Evolutionary conservation across 371 early-diverging fungal genomes (phyloP).

Genomic region (Blyttiomyces sp.): DNA sequence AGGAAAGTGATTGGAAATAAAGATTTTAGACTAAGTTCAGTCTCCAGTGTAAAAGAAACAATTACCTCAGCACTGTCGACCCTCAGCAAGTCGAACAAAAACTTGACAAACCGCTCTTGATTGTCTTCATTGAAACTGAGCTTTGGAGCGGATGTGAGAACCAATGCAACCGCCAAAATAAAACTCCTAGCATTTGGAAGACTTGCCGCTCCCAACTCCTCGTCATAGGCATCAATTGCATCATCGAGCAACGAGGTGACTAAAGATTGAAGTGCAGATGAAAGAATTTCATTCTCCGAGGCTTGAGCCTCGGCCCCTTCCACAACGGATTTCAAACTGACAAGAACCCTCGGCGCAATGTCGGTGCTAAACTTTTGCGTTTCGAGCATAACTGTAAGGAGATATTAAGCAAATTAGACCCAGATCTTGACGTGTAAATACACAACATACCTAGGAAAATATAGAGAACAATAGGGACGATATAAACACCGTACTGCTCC

Average conservation of each 20-base stretch:
- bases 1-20: neutral
- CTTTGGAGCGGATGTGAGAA: conserved; percentile 13
- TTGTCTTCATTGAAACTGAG: neutral
- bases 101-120: conserved; percentile 14
- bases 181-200: conserved; percentile 14
- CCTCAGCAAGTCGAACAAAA: conserved; percentile 7
- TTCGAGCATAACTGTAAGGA: conserved; percentile 14
- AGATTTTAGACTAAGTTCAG: neutral
- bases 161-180: conserved; percentile 21
- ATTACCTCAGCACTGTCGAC: neutral
- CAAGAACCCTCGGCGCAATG: conserved; percentile 15
- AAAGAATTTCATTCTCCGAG: neutral
- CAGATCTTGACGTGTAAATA: neutral
- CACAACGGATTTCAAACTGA: conserved; percentile 11
- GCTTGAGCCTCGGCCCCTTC: neutral
- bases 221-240: conserved; percentile 12
- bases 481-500: neutral
- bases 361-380: conserved; percentile 21
- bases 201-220: too few relatives aligned
- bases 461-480: conserved; percentile 16
- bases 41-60: neutral
- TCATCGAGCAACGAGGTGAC: conserved; percentile 19
- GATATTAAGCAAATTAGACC: neutral
- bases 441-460: conserved; percentile 20
- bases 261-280: neutral